These are phyloP conservation scores for Monosporascus ibericus DNA, from an alignment of 2,329 filamentous ascomycete genomes.

Conservation along the genomic window DNA sequence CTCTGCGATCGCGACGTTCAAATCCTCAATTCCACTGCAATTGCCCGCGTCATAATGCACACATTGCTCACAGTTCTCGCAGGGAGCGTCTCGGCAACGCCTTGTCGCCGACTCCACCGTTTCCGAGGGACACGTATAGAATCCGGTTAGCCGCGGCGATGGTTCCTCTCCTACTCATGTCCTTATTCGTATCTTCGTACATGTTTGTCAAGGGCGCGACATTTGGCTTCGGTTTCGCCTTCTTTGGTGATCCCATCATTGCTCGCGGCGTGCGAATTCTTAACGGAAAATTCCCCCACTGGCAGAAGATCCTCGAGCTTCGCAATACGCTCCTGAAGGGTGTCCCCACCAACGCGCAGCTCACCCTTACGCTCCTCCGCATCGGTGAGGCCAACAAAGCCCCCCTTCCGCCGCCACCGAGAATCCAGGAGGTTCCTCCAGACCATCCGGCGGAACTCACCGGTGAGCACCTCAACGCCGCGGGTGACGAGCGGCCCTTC, in stretches of 20 bases:
- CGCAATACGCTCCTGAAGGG: slow-evolving; percentile 73
- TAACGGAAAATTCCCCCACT: slow-evolving; percentile 58
- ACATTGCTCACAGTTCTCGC: slow-evolving; percentile 30
- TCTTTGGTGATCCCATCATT: slow-evolving; percentile 76
- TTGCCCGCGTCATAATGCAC: background rate
- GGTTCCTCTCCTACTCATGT: slow-evolving; percentile 43
- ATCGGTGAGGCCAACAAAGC: slow-evolving; percentile 77
- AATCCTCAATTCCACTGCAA: too few species aligned
- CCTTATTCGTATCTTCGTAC: slow-evolving; percentile 50
- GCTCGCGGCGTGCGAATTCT: slow-evolving; percentile 51
- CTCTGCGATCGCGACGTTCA: too few species aligned
- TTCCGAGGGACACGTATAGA: slow-evolving; percentile 46
- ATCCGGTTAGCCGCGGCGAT: slow-evolving; percentile 49
- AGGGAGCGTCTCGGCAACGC: slow-evolving; percentile 34
- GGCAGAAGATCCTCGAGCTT: slow-evolving; percentile 69
- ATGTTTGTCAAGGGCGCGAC: slow-evolving; percentile 59
- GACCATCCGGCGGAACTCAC: slow-evolving; percentile 29
- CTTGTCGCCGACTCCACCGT: slow-evolving; percentile 58
- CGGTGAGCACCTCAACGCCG: slow-evolving; percentile 44
- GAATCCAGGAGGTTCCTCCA: slow-evolving; percentile 28
- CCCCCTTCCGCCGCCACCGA: slow-evolving; percentile 59
- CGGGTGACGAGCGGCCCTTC: slow-evolving; percentile 41
- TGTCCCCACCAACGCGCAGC: slow-evolving; percentile 79
- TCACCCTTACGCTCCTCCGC: slow-evolving; percentile 73
- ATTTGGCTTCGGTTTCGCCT: slow-evolving; percentile 64